Percentiles rank a stretch among this genome's conserved stretches.
phyloP scores from a whole-genome alignment of 306 rosid genomes.

The Pachyrhizus erosus region DNA sequence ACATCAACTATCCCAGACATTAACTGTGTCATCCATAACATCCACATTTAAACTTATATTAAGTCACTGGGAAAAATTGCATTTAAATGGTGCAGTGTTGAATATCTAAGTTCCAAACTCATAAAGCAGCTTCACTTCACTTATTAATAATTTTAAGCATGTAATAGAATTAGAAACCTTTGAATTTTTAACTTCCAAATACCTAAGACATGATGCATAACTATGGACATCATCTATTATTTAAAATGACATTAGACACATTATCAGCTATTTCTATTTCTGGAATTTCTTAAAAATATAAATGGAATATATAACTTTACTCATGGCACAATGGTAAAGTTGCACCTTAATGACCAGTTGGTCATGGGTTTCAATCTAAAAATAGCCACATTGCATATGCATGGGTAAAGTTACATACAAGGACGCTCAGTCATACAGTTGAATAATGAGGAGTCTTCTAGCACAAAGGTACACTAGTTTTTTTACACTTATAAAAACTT shows the following conservation, averaged over 20 bases:
- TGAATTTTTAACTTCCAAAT: background rate
- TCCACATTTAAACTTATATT: slow-evolving; percentile 19
- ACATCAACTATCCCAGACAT: slow-evolving; percentile 5
- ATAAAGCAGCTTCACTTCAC: background rate
- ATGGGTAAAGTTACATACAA: background rate
- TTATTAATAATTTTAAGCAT: slow-evolving; percentile 12
- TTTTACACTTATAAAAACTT: background rate
- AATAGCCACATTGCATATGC: background rate
- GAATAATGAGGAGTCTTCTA: background rate
- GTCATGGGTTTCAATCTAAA: background rate
- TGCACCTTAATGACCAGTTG: background rate
- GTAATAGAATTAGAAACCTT: background rate
- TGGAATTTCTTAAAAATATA: background rate
- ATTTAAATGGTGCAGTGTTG: background rate
- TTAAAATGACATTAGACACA: background rate
- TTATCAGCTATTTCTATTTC: background rate
- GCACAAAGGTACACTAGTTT: background rate
- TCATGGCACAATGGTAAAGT: background rate
- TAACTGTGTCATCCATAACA: background rate
- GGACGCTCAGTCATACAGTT: background rate
- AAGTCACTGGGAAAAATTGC: background rate
- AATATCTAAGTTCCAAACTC: background rate
- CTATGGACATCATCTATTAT: background rate
- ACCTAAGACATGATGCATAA: background rate
- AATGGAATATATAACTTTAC: background rate